phyloP scores from a whole-genome alignment of 139 green algal genomes.

The Monoraphidium neglectum region DNA sequence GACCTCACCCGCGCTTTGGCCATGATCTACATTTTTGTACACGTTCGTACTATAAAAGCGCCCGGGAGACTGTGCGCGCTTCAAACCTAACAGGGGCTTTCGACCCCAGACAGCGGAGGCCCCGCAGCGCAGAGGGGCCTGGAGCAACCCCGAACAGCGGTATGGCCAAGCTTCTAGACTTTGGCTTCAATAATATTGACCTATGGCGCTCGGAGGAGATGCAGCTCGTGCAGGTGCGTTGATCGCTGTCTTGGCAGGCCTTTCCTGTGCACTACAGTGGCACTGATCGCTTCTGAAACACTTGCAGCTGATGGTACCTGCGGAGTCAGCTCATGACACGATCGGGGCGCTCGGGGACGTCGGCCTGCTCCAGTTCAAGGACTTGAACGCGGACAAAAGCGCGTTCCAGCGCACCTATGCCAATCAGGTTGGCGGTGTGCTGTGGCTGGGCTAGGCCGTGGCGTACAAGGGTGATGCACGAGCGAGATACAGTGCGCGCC shows the following conservation, averaged over 20 bases:
- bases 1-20: too few species aligned
- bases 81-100: too few species aligned
- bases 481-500: not conserved
- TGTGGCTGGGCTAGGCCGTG: not conserved
- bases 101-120: too few species aligned
- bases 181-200: slow-evolving; percentile 58
- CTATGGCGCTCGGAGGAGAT: slow-evolving; percentile 94
- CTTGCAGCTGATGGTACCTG: slow-evolving; percentile 95
- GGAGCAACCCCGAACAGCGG: too few species aligned
- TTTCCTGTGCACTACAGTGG: not conserved
- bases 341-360: slow-evolving; percentile 87
- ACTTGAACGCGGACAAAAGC: slow-evolving; percentile 90
- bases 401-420: slow-evolving; percentile 96
- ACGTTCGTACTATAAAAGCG: too few species aligned
- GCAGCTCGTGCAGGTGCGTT: slow-evolving; percentile 91
- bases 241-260: not conserved
- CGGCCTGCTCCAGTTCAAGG: slow-evolving; percentile 90
- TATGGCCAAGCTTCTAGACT: slow-evolving; percentile 34
- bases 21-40: too few species aligned
- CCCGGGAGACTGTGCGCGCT: too few species aligned
- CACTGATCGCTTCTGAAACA: too few species aligned
- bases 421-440: too few species aligned
- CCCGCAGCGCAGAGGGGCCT: too few species aligned
- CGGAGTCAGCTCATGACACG: slow-evolving; percentile 92
- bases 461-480: not conserved